Evolutionary conservation across 73 alveolate species (phyloP).

Genomic region (Paramecium octaurelia): DNA sequence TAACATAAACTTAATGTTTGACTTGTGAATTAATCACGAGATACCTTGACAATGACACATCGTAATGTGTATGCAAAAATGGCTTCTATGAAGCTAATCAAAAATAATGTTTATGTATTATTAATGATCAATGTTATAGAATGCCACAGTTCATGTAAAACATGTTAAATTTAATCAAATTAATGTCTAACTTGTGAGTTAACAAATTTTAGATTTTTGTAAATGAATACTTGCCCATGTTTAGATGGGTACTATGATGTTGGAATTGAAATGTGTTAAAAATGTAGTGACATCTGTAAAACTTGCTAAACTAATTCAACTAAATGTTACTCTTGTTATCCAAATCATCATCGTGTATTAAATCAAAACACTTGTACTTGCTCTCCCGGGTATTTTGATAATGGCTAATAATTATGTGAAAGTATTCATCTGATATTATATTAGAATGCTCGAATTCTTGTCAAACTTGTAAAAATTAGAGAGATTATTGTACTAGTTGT

Average conservation of each 20-base stretch:
- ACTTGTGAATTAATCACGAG: neutral
- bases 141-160: too few relatives aligned
- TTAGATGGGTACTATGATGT: neutral
- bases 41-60: neutral
- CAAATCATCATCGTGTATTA: neutral
- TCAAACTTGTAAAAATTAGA: neutral
- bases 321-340: neutral
- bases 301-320: neutral
- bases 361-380: neutral
- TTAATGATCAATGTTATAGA: too few relatives aligned
- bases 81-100: neutral
- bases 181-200: too few relatives aligned
- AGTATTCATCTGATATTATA: neutral
- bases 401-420: neutral
- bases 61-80: neutral
- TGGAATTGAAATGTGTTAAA: neutral
- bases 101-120: neutral
- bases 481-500: neutral
- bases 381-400: neutral
- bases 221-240: neutral
- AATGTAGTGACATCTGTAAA: neutral
- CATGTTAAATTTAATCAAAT: neutral
- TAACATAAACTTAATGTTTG: neutral
- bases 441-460: neutral
- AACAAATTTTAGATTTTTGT: too few relatives aligned